Conservation (phyloP, 148 eudicot species). For the Cornus kousa region DNA sequence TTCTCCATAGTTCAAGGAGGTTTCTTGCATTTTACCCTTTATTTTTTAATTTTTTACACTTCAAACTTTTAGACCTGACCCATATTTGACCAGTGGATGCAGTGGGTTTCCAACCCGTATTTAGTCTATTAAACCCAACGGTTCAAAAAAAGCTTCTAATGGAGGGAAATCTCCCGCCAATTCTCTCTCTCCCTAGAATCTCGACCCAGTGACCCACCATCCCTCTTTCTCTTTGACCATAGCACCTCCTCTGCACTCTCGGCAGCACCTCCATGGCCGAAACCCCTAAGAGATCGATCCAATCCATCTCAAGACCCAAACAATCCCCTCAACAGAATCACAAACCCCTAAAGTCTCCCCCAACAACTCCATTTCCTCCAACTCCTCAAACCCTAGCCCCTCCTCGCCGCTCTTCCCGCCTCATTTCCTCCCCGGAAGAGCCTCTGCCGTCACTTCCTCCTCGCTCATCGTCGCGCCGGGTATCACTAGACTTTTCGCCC, state of each 20-base stretch:
- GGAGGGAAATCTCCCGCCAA: conserved; percentile 26
- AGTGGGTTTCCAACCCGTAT: no score
- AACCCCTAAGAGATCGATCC: conserved; percentile 39
- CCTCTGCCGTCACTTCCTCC: conserved; percentile 21
- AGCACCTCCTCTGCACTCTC: not conserved
- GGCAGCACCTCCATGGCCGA: conserved; percentile 40
- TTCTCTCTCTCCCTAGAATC: conserved; percentile 8
- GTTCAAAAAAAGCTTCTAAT: not conserved
- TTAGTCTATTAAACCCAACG: not conserved
- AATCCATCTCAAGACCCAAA: conserved; percentile 16
- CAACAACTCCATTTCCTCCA: conserved; percentile 32
- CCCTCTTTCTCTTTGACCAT: not conserved
- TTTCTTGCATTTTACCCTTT: no score
- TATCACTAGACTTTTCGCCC: conserved; percentile 28
- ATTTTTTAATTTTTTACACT: no score
- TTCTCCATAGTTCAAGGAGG: no score
- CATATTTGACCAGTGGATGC: no score
- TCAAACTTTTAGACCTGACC: no score
- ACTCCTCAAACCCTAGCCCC: conserved; percentile 51
- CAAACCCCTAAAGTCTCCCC: conserved; percentile 12
- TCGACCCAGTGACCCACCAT: no score
- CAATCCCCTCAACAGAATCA: conserved; percentile 15
- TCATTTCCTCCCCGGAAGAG: conserved; percentile 7
- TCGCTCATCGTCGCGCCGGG: conserved; percentile 38
- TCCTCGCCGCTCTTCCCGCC: conserved; percentile 31